Percentiles rank a stretch among this genome's conserved stretches.
Conservation (phyloP, 768 basidiomycete species). For the Naganishia antarctica region DNA sequence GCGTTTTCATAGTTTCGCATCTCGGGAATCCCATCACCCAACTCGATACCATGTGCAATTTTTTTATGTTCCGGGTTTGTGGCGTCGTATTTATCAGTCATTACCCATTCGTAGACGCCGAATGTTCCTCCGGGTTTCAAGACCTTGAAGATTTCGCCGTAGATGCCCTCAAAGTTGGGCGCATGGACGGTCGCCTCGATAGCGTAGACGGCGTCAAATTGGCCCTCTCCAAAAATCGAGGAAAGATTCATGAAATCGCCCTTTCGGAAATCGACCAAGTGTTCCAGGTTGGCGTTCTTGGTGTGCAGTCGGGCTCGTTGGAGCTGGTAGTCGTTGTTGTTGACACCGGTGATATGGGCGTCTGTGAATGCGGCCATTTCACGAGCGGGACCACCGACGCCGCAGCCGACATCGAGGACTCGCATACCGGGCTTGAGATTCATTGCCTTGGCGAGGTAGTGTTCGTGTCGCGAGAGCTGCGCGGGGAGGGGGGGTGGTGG, state of each 20-base stretch:
- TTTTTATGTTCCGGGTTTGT: constrained; percentile 77
- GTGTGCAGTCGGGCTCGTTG: constrained; percentile 81
- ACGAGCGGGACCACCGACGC: constrained; percentile 93
- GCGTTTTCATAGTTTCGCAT: constrained; percentile 75
- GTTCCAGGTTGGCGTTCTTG: constrained; percentile 64
- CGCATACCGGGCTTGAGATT: constrained; percentile 79
- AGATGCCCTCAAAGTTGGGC: constrained; percentile 91
- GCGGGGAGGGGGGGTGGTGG: neutral
- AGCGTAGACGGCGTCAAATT: constrained; percentile 94
- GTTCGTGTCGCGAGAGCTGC: constrained; percentile 83
- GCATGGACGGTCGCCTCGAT: constrained; percentile 98
- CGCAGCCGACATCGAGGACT: constrained; percentile 96
- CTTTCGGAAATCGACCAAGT: constrained; percentile 75
- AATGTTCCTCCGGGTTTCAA: constrained; percentile 97
- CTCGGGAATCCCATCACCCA: constrained; percentile 95
- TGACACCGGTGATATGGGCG: constrained; percentile 74
- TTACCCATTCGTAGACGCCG: constrained; percentile 98
- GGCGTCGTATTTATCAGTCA: constrained; percentile 94
- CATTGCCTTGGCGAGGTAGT: constrained; percentile 90
- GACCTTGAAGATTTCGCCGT: constrained; percentile 84
- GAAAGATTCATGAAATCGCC: constrained; percentile 95
- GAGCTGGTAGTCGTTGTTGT: constrained; percentile 96
- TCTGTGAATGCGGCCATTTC: constrained; percentile 91
- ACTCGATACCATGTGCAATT: constrained; percentile 81
- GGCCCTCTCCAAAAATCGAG: constrained; percentile 85